A percentile compares a stretch with the other conserved stretches of the same genome.
phyloP scores from a whole-genome alignment of 768 basidiomycete genomes.

The Kwoniella newhampshirensis region DNA sequence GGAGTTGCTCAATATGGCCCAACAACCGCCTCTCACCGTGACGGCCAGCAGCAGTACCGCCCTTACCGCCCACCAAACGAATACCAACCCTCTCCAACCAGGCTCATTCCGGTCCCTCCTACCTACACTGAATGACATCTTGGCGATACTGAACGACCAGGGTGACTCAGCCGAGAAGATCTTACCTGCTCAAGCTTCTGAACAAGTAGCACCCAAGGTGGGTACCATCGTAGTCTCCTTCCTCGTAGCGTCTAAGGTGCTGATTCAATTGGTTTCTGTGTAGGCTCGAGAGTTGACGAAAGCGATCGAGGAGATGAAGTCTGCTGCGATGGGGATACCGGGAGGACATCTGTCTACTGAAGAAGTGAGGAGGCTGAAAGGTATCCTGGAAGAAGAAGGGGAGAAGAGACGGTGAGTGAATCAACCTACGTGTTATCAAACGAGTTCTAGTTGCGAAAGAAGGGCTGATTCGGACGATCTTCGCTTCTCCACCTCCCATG shows the following conservation, averaged over 20 bases:
- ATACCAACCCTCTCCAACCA: constrained; percentile 12
- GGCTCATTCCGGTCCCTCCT: constrained; percentile 38
- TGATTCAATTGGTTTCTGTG: no score
- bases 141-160: constrained; percentile 18
- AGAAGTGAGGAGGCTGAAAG: constrained; percentile 19
- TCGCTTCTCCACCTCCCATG: no score
- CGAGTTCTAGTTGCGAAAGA: no score
- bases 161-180: constrained; percentile 9
- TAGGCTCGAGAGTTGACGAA: constrained; percentile 34
- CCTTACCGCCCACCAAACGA: background rate
- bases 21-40: no score
- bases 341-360: constrained; percentile 34
- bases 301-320: constrained; percentile 31
- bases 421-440: background rate
- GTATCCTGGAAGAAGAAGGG: constrained; percentile 29
- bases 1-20: no score
- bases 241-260: no score
- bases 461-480: no score
- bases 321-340: constrained; percentile 30
- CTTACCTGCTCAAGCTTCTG: constrained; percentile 5
- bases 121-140: constrained; percentile 28
- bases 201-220: constrained; percentile 13
- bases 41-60: background rate
- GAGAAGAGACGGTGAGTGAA: constrained; percentile 40
- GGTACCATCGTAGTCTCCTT: no score